Conservation (phyloP, 2,329 filamentous ascomycete genomes). For the Diaporthe sp. region DNA sequence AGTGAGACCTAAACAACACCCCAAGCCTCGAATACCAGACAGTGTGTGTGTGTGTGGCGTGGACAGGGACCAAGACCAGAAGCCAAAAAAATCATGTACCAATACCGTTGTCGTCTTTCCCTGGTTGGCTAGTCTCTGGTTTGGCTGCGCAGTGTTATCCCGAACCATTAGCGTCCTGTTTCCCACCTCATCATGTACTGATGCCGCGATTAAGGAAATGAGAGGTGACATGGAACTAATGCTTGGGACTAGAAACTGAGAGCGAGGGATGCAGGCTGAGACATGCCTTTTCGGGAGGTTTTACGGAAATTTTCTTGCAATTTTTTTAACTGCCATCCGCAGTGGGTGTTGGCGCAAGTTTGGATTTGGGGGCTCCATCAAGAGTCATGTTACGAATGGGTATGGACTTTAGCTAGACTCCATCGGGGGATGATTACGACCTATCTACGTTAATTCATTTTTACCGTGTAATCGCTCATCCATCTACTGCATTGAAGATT, state of each 20-base stretch:
- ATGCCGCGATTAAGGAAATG: background rate
- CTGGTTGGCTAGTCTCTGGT: conserved; percentile 20
- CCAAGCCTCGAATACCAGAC: background rate
- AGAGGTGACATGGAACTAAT: conserved; percentile 39
- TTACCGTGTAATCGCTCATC: background rate
- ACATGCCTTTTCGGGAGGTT: background rate
- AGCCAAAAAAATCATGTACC: conserved; percentile 28
- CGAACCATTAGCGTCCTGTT: conserved; percentile 35
- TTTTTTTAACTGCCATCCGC: background rate
- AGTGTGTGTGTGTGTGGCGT: conserved; percentile 22
- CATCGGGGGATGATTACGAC: conserved; percentile 26
- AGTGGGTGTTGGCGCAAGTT: conserved; percentile 26
- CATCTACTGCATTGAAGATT: conserved; percentile 4
- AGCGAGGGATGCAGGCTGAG: background rate
- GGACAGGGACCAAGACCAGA: background rate
- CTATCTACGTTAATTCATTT: conserved; percentile 26
- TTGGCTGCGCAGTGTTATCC: conserved; percentile 37
- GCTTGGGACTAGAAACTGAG: conserved; percentile 42
- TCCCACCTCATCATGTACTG: conserved; percentile 27
- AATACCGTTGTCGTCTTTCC: conserved; percentile 26
- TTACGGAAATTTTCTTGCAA: background rate
- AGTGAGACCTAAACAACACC: conserved; percentile 39
- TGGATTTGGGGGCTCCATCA: conserved; percentile 8
- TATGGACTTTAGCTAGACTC: conserved; percentile 1
- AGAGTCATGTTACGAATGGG: conserved; percentile 21